phyloP scores from a whole-genome alignment of 116 monocot species.

The Trichopus zeylanicus region DNA sequence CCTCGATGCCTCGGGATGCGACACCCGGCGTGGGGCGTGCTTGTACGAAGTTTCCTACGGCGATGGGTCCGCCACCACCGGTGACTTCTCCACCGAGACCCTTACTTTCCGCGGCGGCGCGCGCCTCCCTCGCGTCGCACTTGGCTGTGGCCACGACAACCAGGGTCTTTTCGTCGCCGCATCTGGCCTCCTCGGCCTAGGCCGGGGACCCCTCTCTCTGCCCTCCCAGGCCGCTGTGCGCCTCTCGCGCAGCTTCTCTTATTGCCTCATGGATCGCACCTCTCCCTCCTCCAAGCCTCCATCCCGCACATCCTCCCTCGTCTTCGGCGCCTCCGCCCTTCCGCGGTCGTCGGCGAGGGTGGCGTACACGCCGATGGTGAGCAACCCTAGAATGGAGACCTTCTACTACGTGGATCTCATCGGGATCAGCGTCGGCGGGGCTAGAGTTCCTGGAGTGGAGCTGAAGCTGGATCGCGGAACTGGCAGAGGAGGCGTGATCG shows the following conservation, averaged over 20 bases:
- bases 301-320: background rate
- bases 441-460: constrained; percentile 32
- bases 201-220: constrained; percentile 62
- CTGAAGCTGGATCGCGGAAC: constrained; percentile 52
- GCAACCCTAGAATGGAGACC: constrained; percentile 59
- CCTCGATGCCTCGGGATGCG: constrained; percentile 57
- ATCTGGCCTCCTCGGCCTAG: constrained; percentile 75
- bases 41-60: constrained; percentile 86
- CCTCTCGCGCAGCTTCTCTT: constrained; percentile 55
- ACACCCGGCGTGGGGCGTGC: constrained; percentile 38
- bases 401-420: constrained; percentile 82
- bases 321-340: constrained; percentile 26
- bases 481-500: constrained; percentile 75
- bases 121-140: constrained; percentile 36
- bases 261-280: constrained; percentile 74
- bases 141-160: constrained; percentile 89
- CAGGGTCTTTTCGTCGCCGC: constrained; percentile 82
- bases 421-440: constrained; percentile 75
- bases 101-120: constrained; percentile 56
- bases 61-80: constrained; percentile 74
- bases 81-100: constrained; percentile 70
- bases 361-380: constrained; percentile 53
- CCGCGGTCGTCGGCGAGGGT: constrained; percentile 2
- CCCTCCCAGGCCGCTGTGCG: constrained; percentile 47
- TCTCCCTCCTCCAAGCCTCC: constrained; percentile 16